These are phyloP conservation scores for Epichloe typhina DNA, from an alignment of 2,329 filamentous ascomycete species.

Conservation along the genomic window DNA sequence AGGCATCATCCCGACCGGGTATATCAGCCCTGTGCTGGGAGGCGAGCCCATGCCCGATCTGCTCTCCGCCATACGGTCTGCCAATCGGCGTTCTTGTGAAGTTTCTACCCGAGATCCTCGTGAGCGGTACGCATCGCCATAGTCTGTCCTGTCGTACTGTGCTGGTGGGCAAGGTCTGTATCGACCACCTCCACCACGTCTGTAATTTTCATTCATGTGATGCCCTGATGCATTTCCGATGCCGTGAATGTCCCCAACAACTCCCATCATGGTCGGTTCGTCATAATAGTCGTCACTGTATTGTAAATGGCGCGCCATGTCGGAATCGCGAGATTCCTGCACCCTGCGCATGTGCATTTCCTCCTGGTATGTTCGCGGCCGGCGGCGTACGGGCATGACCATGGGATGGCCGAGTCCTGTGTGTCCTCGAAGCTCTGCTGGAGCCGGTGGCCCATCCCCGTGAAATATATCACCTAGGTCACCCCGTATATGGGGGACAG, in stretches of 20 bases:
- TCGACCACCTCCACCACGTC: constrained; percentile 8
- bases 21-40: constrained; percentile 21
- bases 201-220: constrained; percentile 49
- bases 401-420: constrained; percentile 1
- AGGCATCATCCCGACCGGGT: constrained; percentile 14
- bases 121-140: constrained; percentile 30
- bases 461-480: constrained; percentile 10
- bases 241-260: constrained; percentile 25
- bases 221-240: constrained; percentile 41
- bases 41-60: constrained; percentile 20
- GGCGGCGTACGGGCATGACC: constrained; percentile 13
- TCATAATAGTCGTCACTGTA: constrained; percentile 25
- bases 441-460: constrained; percentile 15
- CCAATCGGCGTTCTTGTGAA: constrained; percentile 16
- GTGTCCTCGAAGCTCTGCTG: constrained; percentile 16
- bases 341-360: constrained; percentile 31
- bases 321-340: constrained; percentile 34
- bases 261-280: constrained; percentile 21
- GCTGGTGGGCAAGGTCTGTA: neutral
- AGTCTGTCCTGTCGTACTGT: constrained; percentile 12
- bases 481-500: constrained; percentile 21
- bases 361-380: constrained; percentile 29
- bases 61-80: constrained; percentile 35
- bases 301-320: constrained; percentile 14
- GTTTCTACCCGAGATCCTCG: constrained; percentile 16